phyloP scores from a whole-genome alignment of 2,329 filamentous ascomycete species.

The Trichothecium sympodiale region DNA sequence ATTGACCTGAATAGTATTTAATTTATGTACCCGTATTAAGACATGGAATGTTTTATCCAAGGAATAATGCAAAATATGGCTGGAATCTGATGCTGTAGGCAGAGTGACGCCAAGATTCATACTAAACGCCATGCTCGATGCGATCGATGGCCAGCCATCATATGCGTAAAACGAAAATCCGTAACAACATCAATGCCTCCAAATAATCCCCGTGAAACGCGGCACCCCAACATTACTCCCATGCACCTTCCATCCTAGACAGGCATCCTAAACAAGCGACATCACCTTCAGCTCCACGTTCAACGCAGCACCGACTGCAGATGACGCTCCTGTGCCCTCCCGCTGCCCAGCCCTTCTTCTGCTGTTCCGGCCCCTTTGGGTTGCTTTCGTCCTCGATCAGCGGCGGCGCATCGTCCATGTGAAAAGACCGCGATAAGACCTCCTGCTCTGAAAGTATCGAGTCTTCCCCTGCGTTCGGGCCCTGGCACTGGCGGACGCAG shows the following conservation, averaged over 20 bases:
- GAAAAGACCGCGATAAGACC: conserved; percentile 31
- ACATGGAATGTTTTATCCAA: too few relatives aligned
- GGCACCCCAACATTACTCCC: conserved; percentile 5
- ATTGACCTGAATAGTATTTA: not conserved
- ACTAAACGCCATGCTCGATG: not conserved
- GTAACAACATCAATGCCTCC: not conserved
- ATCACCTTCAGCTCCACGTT: conserved; percentile 52
- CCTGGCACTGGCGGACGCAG: conserved; percentile 54
- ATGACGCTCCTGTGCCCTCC: conserved; percentile 40
- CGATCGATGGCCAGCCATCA: not conserved
- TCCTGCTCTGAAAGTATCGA: conserved; percentile 19
- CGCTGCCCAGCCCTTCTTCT: conserved; percentile 22
- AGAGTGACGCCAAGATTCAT: not conserved
- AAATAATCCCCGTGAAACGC: too few relatives aligned
- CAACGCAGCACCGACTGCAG: conserved; percentile 59
- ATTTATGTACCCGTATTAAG: not conserved
- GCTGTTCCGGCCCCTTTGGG: not conserved
- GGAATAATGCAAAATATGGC: too few relatives aligned
- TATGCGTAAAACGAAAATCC: not conserved
- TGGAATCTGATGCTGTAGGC: too few relatives aligned
- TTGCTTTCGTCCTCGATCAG: conserved; percentile 9
- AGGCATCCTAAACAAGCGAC: conserved; percentile 56
- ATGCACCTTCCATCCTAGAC: conserved; percentile 27
- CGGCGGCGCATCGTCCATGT: conserved; percentile 37
- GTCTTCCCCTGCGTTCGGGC: conserved; percentile 23